Evolutionary conservation across 176 grass and related monocot species (phyloP).

Genomic region (Ananas comosus): DNA sequence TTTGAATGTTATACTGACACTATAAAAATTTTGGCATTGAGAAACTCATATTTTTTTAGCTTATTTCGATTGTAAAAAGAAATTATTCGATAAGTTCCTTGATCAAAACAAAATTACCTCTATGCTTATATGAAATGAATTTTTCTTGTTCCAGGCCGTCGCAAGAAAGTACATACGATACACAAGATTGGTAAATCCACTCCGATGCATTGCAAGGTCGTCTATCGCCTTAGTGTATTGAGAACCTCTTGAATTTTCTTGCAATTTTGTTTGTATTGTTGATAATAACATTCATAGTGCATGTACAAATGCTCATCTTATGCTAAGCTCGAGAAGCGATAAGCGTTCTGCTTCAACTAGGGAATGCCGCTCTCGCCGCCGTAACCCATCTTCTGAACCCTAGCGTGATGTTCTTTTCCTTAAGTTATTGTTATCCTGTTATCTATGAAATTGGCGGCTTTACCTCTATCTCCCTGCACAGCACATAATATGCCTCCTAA

Average conservation of each 20-base stretch:
- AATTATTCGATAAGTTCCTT: neutral
- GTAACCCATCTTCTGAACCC: constrained; percentile 59
- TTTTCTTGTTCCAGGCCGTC: constrained; percentile 45
- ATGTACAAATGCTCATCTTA: constrained; percentile 35
- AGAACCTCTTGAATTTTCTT: neutral
- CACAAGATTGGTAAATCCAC: constrained; percentile 95
- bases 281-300: constrained; percentile 27
- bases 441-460: neutral
- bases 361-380: constrained; percentile 77
- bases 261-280: neutral
- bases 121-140: neutral
- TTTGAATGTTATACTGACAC: neutral
- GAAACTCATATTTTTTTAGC: neutral
- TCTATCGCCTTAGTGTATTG: neutral
- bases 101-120: constrained; percentile 15
- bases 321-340: constrained; percentile 94
- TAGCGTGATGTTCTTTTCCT: constrained; percentile 16
- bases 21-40: neutral
- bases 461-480: no score
- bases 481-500: no score
- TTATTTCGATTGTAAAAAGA: neutral
- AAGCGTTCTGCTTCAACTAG: constrained; percentile 98
- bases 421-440: neutral
- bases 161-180: constrained; percentile 86
- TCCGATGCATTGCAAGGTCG: constrained; percentile 93